Percentiles rank a stretch among this genome's conserved stretches.
Evolutionary conservation across 2,329 filamentous ascomycete genomes (phyloP).

Genomic region (Penicillium sp.): DNA sequence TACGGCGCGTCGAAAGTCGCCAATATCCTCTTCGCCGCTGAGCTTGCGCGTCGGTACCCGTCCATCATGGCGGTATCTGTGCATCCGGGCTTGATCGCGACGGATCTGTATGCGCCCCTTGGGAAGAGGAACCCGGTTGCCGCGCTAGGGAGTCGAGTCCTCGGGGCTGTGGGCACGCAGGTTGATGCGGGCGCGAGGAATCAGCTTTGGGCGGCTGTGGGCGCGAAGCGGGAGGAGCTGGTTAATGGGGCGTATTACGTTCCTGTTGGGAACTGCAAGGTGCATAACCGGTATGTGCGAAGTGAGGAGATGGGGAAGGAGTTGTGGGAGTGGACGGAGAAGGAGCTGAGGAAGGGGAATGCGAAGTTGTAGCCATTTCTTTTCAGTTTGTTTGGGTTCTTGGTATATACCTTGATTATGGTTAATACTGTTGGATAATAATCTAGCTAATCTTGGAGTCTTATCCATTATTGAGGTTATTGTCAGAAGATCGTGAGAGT

Average conservation of each 20-base stretch:
- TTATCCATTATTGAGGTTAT: not conserved
- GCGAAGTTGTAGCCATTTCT: not conserved
- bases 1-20: constrained; percentile 55
- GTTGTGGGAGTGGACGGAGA: constrained; percentile 43
- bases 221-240: constrained; percentile 30
- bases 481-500: not conserved
- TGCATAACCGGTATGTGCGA: constrained; percentile 30
- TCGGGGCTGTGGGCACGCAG: constrained; percentile 27
- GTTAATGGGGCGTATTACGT: constrained; percentile 37
- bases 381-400: not conserved
- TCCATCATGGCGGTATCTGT: constrained; percentile 46
- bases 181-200: constrained; percentile 31
- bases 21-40: constrained; percentile 51
- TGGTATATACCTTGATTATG: not conserved
- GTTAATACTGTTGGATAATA: not conserved
- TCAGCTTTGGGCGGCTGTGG: constrained; percentile 37
- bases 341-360: constrained; percentile 26
- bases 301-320: constrained; percentile 32
- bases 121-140: constrained; percentile 15
- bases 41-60: constrained; percentile 46
- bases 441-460: not conserved
- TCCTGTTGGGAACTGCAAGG: constrained; percentile 34
- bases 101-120: constrained; percentile 34
- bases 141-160: constrained; percentile 17
- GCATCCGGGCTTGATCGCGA: constrained; percentile 52